Conservation (phyloP, 1,284 basidiomycete genomes). For the Melampsora americana region DNA sequence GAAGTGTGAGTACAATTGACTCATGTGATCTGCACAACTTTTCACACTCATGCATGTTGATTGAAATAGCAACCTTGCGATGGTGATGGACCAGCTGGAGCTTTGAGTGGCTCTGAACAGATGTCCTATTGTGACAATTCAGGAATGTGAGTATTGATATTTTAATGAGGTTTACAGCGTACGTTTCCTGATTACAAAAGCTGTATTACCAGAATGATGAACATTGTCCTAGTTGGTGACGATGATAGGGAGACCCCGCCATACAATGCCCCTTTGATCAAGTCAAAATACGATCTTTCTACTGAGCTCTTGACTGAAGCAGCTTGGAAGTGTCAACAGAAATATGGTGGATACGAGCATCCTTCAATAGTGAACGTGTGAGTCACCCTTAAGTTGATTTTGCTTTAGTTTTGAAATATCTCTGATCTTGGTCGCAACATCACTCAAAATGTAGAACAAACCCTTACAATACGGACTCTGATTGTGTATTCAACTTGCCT, state of each 20-base stretch:
- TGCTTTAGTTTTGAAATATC: not conserved
- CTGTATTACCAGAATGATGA: constrained; percentile 3
- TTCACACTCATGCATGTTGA: not conserved
- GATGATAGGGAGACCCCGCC: not conserved
- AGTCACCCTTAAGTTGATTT: not conserved
- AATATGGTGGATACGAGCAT: constrained; percentile 5
- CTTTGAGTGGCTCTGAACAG: not conserved
- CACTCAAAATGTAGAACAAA: constrained; percentile 8
- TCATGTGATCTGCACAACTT: not conserved
- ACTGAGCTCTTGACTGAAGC: constrained; percentile 1
- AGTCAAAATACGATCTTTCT: not conserved
- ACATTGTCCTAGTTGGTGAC: not conserved
- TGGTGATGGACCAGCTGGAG: constrained; percentile 11
- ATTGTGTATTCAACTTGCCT: constrained; percentile 42
- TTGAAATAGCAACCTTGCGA: not conserved
- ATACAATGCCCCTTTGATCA: not conserved
- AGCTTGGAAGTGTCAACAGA: constrained; percentile 13
- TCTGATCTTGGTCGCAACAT: not conserved
- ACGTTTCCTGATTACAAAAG: not conserved
- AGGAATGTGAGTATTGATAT: not conserved
- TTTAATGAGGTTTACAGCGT: no score
- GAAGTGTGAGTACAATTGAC: not conserved
- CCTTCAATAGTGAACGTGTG: constrained; percentile 26
- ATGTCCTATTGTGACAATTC: constrained; percentile 4
- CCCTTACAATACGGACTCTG: constrained; percentile 34